A percentile compares a stretch with the other conserved stretches of the same genome.
These are phyloP conservation scores for Didymella keratinophila DNA, from an alignment of 2,329 filamentous ascomycete species.

Conservation along the genomic window DNA sequence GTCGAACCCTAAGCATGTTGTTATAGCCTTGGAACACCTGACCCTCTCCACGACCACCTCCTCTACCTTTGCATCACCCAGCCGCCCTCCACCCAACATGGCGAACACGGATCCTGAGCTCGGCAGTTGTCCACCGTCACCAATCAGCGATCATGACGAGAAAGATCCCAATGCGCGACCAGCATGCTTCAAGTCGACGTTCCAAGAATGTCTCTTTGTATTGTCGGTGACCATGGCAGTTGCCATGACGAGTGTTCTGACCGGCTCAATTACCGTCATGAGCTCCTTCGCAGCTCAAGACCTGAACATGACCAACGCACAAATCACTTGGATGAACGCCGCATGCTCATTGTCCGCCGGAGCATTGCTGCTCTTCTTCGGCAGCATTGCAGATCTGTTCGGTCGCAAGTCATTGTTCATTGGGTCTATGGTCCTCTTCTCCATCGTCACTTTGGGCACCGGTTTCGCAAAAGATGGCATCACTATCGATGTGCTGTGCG, in stretches of 20 bases:
- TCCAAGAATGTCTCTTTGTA: conserved; percentile 71
- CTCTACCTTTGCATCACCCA: neutral
- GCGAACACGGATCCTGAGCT: conserved; percentile 24
- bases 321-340: conserved; percentile 73
- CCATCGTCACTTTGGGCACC: conserved; percentile 63
- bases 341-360: conserved; percentile 69
- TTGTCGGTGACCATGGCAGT: conserved; percentile 72
- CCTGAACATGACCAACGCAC: conserved; percentile 68
- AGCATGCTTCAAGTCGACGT: conserved; percentile 67
- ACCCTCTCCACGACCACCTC: neutral
- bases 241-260: conserved; percentile 67
- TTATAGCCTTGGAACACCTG: neutral
- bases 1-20: neutral
- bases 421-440: conserved; percentile 66
- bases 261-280: conserved; percentile 67
- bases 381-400: conserved; percentile 70
- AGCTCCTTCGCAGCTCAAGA: conserved; percentile 67
- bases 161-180: conserved; percentile 55
- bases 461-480: conserved; percentile 68
- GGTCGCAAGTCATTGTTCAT: conserved; percentile 70
- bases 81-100: conserved; percentile 20
- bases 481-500: conserved; percentile 68
- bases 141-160: conserved; percentile 35
- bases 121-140: conserved; percentile 23
- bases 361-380: conserved; percentile 71